A percentile compares a stretch with the other conserved stretches of the same genome.
Evolutionary conservation across 2,329 filamentous ascomycete species (phyloP).

Genomic region (Davidsoniella neocaledoniae): DNA sequence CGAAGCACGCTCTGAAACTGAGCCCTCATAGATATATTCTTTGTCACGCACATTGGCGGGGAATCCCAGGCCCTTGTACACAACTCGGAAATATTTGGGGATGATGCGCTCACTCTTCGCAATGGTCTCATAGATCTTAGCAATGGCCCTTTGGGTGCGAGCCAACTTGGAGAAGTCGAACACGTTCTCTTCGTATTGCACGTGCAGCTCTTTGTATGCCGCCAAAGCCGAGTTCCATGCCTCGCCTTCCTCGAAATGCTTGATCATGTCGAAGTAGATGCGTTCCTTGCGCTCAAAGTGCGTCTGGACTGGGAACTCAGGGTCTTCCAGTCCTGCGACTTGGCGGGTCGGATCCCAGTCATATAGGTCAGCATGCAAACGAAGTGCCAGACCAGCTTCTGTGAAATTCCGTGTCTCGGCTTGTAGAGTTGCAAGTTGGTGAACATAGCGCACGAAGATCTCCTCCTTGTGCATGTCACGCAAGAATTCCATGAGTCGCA

Average conservation of each 20-base stretch:
- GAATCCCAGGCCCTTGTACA: conserved; percentile 81
- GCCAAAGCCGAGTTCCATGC: conserved; percentile 79
- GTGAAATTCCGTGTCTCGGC: conserved; percentile 59
- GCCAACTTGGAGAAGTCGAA: conserved; percentile 91
- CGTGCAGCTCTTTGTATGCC: conserved; percentile 77
- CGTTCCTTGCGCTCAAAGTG: conserved; percentile 86
- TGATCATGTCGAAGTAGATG: conserved; percentile 88
- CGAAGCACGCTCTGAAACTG: conserved; percentile 56
- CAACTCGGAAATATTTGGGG: conserved; percentile 80
- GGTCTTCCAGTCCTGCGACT: conserved; percentile 51
- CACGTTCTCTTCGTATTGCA: conserved; percentile 76
- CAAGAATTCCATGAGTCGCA: conserved; percentile 89
- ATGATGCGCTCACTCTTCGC: conserved; percentile 62
- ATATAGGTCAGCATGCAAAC: conserved; percentile 82
- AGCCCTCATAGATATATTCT: conserved; percentile 80
- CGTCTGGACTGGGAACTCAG: conserved; percentile 64
- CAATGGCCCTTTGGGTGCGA: conserved; percentile 75
- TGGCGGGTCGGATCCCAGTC: conserved; percentile 66
- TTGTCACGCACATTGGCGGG: conserved; percentile 68
- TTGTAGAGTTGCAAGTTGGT: conserved; percentile 72
- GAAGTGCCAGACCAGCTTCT: conserved; percentile 75
- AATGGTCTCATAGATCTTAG: conserved; percentile 78
- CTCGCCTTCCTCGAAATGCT: conserved; percentile 84
- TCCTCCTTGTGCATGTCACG: conserved; percentile 95
- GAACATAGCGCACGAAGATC: conserved; percentile 90